A percentile compares a stretch with the other conserved stretches of the same genome.
phyloP scores from a whole-genome alignment of 2,329 filamentous ascomycete species.

The Thelonectria blattea region DNA sequence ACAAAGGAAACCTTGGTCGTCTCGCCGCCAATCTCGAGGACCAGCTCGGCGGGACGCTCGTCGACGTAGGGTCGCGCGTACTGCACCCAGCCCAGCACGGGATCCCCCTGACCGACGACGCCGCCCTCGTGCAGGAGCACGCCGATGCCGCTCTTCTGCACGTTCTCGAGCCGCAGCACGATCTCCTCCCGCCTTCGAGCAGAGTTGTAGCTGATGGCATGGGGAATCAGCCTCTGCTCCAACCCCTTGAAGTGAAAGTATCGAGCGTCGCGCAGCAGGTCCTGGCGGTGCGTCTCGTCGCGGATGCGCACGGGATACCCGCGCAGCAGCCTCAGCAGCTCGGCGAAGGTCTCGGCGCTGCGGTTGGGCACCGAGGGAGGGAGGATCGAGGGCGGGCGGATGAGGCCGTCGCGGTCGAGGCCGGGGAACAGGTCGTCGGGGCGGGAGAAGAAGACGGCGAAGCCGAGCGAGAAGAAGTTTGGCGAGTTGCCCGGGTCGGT shows the following conservation, averaged over 20 bases:
- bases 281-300: slow-evolving; percentile 75
- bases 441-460: slow-evolving; percentile 83
- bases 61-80: slow-evolving; percentile 91
- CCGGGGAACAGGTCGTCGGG: slow-evolving; percentile 86
- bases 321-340: slow-evolving; percentile 80
- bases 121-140: slow-evolving; percentile 53
- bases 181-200: slow-evolving; percentile 75
- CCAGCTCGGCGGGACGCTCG: slow-evolving; percentile 71
- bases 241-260: slow-evolving; percentile 94
- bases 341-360: slow-evolving; percentile 82
- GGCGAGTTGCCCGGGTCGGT: slow-evolving; percentile 85
- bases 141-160: slow-evolving; percentile 84
- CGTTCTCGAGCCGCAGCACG: slow-evolving; percentile 77
- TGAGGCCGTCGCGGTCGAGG: slow-evolving; percentile 75
- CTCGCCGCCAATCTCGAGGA: slow-evolving; percentile 80
- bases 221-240: slow-evolving; percentile 84
- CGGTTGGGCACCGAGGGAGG: slow-evolving; percentile 83
- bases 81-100: slow-evolving; percentile 63
- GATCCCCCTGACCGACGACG: slow-evolving; percentile 19
- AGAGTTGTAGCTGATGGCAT: slow-evolving; percentile 77
- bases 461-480: slow-evolving; percentile 94
- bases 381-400: slow-evolving; percentile 85
- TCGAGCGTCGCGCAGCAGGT: slow-evolving; percentile 82
- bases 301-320: slow-evolving; percentile 83
- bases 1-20: slow-evolving; percentile 62